A percentile compares a stretch with the other conserved stretches of the same genome.
Evolutionary conservation across 1,139 yeast species (phyloP).

Genomic region (Saccharomycopsis crataegensis): DNA sequence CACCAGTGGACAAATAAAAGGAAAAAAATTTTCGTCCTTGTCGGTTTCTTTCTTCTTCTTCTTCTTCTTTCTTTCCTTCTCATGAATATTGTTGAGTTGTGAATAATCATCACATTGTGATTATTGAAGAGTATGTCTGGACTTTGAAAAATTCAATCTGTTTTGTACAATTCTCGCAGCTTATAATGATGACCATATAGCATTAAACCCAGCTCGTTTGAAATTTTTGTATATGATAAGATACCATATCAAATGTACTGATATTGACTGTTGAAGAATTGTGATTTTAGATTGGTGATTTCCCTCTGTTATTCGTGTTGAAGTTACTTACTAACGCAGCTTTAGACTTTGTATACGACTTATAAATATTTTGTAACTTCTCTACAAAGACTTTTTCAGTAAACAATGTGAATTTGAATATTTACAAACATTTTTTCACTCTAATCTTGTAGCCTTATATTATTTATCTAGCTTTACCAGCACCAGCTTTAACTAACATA

Average conservation of each 20-base stretch:
- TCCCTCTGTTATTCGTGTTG: not conserved
- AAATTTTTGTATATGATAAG: conserved; percentile 21
- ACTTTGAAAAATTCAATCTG: not conserved
- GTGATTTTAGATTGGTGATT: too few relatives aligned
- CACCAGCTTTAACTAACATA: conserved; percentile 87
- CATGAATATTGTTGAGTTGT: not conserved
- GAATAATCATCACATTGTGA: too few relatives aligned
- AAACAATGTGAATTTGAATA: not conserved
- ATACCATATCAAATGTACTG: conserved; percentile 19
- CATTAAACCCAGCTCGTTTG: conserved; percentile 22
- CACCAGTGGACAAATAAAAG: too few relatives aligned
- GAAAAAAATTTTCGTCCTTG: too few relatives aligned
- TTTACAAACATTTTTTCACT: too few relatives aligned
- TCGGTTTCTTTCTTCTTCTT: too few relatives aligned
- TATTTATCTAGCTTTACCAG: conserved; percentile 30
- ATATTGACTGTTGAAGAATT: conserved; percentile 3
- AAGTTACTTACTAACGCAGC: not conserved
- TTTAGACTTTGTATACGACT: not conserved
- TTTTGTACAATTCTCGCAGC: not conserved
- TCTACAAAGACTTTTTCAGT: not conserved
- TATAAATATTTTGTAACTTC: not conserved
- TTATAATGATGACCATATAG: conserved; percentile 20
- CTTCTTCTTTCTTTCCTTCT: too few relatives aligned
- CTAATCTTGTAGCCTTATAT: too few relatives aligned
- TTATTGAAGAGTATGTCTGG: too few relatives aligned